A percentile compares a stretch with the other conserved stretches of the same genome.
Evolutionary conservation across 352 stramenopile genomes (phyloP).

Genomic region (Phytophthora tubulina): DNA sequence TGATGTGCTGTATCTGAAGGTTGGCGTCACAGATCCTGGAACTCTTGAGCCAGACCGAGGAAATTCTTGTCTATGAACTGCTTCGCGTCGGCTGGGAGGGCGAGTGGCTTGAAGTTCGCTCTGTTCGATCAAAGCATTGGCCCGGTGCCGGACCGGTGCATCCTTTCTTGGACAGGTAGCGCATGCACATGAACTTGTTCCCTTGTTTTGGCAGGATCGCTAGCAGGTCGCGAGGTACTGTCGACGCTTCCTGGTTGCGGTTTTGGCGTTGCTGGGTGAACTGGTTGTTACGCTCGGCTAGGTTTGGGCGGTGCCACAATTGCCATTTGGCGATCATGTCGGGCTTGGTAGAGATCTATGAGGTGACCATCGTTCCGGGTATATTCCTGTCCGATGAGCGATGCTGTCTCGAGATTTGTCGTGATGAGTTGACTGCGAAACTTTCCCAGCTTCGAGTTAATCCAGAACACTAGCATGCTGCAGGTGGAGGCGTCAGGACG

Average conservation of each 20-base stretch:
- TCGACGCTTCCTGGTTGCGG: background rate
- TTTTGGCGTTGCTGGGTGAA: too few species aligned
- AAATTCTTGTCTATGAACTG: constrained; percentile 20
- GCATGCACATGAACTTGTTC: constrained; percentile 18
- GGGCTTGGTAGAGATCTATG: constrained; percentile 7
- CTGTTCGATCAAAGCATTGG: constrained; percentile 13
- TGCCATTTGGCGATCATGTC: background rate
- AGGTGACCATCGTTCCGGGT: constrained; percentile 13
- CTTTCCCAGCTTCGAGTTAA: constrained; percentile 21
- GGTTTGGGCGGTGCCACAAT: background rate
- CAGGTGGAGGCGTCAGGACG: background rate
- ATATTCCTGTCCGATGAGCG: constrained; percentile 1
- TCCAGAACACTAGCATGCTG: constrained; percentile 19
- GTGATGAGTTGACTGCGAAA: constrained; percentile 18
- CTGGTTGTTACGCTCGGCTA: background rate
- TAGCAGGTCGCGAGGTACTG: background rate
- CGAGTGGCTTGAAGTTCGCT: constrained; percentile 22
- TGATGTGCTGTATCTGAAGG: background rate
- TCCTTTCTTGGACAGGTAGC: constrained; percentile 18
- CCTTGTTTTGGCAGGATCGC: constrained; percentile 15
- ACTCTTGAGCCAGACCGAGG: background rate
- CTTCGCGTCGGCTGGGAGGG: constrained; percentile 22
- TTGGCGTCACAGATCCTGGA: constrained; percentile 19
- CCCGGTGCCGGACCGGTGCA: constrained; percentile 7
- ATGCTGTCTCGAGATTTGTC: background rate